Percentiles rank a stretch among this genome's conserved stretches.
Conservation (phyloP, 805 yeast genomes). For the Spathaspora hagerdaliae region DNA sequence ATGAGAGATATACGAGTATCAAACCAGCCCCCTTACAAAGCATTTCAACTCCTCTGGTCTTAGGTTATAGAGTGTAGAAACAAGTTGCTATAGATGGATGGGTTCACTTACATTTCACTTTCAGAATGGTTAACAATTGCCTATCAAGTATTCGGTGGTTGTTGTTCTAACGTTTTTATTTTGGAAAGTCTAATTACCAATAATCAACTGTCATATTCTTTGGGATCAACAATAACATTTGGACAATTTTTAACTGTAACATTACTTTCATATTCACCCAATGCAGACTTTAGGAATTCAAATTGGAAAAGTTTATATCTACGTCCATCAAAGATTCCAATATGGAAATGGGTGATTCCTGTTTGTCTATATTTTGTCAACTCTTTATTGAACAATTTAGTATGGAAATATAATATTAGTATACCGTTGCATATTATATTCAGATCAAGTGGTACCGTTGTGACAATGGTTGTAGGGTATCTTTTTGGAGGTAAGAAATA, state of each 20-base stretch:
- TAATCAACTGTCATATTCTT: slow-evolving; percentile 17
- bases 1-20: too few species aligned
- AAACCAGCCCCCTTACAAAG: too few species aligned
- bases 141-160: slow-evolving; percentile 59
- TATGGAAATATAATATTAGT: slow-evolving; percentile 52
- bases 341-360: slow-evolving; percentile 40
- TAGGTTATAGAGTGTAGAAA: too few species aligned
- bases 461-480: slow-evolving; percentile 57
- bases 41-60: too few species aligned
- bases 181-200: slow-evolving; percentile 48
- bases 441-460: slow-evolving; percentile 59
- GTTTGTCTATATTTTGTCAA: slow-evolving; percentile 49
- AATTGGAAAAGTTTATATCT: slow-evolving; percentile 22
- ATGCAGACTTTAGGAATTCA: slow-evolving; percentile 21
- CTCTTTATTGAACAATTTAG: slow-evolving; percentile 54
- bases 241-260: slow-evolving; percentile 54
- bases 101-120: not conserved
- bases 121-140: slow-evolving; percentile 5
- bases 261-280: slow-evolving; percentile 34
- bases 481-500: slow-evolving; percentile 44
- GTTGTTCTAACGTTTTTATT: slow-evolving; percentile 66
- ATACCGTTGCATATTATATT: slow-evolving; percentile 67
- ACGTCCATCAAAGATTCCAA: slow-evolving; percentile 35
- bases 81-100: not conserved
- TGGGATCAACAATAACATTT: slow-evolving; percentile 56